Evolutionary conservation across 257 asterid genomes (phyloP), one percentile per base, ranked within the genome.

Genomic region (Gentiana dahurica): DNA sequence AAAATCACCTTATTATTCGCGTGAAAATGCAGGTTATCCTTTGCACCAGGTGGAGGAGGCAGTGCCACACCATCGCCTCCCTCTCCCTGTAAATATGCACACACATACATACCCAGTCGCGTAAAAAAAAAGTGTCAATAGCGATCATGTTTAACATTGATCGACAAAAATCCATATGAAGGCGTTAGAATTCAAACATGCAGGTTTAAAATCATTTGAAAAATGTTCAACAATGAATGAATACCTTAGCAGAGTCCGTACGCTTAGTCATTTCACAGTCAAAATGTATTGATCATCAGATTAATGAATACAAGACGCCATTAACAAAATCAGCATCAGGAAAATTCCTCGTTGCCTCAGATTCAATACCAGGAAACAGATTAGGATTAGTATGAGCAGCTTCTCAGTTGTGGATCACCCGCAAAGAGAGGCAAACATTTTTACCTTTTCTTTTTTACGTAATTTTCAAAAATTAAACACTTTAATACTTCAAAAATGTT

Each of bases 1-100:
- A 15, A 56, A 36, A 12, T 38, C 65, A 86, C 97, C 96, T 91
- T 91, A 59, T 73, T 85, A 64, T 83, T 88, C 36, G 84, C 82
- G 48, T 83, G 90, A 68, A 47, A 10, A 36, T 61, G 59, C 11
- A 35, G 49, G 53, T 48, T 59, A 41, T 68, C 74, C 12, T 54
- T 63, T 24, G 60, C 46, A 43, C 77, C 80, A 36, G 91, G 74
- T 2, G 86, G 69, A 13, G 85, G 73, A 66, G 96, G 71, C 35
- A 74, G 77, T 61, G 67, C 81, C 52, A 7, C 32, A 33, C 33
- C 44, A 12, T 36, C 68, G 65, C 69, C 84, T 62, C 71, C 77
- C 65, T 86, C 95, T 75, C 55, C 86, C 95, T 86, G 76, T 72
- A 70, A 7, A 41, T 41, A 72, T 63, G 51, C 38, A 45, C 34